These are phyloP conservation scores for Flaveria sonorensis DNA, from an alignment of 129 eudicot species.

Conservation along the genomic window DNA sequence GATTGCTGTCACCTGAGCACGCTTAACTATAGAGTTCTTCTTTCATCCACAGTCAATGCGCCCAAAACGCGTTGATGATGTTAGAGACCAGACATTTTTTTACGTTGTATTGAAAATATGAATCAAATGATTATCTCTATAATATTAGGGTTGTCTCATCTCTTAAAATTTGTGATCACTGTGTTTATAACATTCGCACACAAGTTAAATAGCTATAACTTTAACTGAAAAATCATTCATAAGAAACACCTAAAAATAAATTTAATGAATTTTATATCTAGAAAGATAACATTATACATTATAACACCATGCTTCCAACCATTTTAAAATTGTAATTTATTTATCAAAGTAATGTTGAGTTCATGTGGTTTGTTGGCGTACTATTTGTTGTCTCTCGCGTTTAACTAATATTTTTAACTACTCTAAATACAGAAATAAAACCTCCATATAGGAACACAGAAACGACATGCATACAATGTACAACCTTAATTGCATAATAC, in stretches of 20 bases:
- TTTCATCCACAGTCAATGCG: no score
- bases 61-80: no score
- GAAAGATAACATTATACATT: background rate
- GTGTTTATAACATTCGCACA: background rate
- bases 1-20: no score
- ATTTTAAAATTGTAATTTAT: background rate
- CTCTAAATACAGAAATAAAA: conserved; percentile 10
- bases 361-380: conserved; percentile 39
- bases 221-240: background rate
- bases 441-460: background rate
- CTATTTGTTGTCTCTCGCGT: conserved; percentile 1
- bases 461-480: background rate
- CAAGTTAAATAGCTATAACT: background rate
- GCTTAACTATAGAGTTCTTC: no score
- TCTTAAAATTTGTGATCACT: no score
- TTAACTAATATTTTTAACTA: background rate
- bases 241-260: background rate
- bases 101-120: no score
- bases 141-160: no score
- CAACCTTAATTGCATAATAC: background rate
- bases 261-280: no score
- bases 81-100: no score
- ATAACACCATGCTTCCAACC: conserved; percentile 26
- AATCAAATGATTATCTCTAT: background rate
- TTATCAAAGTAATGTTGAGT: conserved; percentile 13